Base-by-base conservation (phyloP, 2,329 filamentous ascomycete genomes). In the Atkinsonella hypoxylon region DNA sequence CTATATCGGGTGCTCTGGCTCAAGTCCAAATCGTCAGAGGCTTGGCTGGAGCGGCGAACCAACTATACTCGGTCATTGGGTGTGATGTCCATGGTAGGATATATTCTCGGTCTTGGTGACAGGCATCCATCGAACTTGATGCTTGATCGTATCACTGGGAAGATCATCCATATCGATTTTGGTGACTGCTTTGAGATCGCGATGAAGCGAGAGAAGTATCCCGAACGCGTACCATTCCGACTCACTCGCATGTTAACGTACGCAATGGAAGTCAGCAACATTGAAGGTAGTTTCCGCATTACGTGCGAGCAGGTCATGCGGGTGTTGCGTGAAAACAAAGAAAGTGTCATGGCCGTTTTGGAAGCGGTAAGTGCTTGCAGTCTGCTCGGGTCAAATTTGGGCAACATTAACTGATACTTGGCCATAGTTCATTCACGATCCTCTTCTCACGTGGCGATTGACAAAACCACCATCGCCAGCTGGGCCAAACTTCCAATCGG, bases 1-100 rank as follows among this genome's bases (percentile, higher is more conserved):
- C 75, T 99, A 26, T 99, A 98, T 69, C 87, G 93, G 38, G 91
- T 99, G 2, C 74, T 99, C 36, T 99, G 94, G 93, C 78, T 99
- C 58, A 98, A 98, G 79, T 95, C 89, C 63, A 96, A 96, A 75
- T 95, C 87, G 54, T 96, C 91, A 0, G 93, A 99, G 67, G 86
- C 91, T 2, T 99, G 93, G 93, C 82, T 99, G 34, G 93, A 97
- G 67, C 81, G 93, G 42, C 85, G 93, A 49, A 98, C 94, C n/a
- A 98, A 95, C 65, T 99, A 98, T 70, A 98, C 93, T 17, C 85
- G 93, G 52, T 97, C 91, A 1, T 76, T 98, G 2, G 93, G 89
- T 59, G 93, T 98, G 61, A 99, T 98, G 93, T 96, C 89, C n/a
- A 98, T 99, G 89, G 93, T 97, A n/a, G 93, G 93, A 56, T 99